Percentiles rank a stretch among this genome's conserved stretches.
Evolutionary conservation across 495 filamentous ascomycete genomes (phyloP).

Genomic region (Talaromyces wortmannii): DNA sequence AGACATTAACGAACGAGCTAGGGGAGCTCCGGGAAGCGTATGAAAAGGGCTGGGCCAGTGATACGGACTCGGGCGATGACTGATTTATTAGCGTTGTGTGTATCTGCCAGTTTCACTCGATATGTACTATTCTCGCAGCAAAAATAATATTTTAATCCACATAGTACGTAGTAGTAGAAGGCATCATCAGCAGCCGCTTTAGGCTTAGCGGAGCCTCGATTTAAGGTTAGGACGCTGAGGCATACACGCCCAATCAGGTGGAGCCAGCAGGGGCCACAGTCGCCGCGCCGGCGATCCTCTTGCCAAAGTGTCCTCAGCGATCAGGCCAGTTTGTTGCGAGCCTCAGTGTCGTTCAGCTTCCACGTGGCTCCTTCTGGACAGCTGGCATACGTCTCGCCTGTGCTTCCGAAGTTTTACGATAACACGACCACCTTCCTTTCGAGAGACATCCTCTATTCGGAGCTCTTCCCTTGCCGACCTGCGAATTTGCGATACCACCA

Average conservation of each 20-base stretch:
- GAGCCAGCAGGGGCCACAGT: not conserved
- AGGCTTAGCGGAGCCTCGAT: not conserved
- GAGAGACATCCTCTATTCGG: not conserved
- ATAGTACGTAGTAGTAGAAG: not conserved
- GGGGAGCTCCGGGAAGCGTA: slow-evolving; percentile 82
- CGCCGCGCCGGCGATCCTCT: not conserved
- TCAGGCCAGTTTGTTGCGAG: slow-evolving; percentile 1
- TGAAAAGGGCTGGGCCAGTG: slow-evolving; percentile 84
- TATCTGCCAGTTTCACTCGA: not conserved
- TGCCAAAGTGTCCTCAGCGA: slow-evolving; percentile 5
- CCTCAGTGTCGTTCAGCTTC: not conserved
- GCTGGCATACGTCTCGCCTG: not conserved
- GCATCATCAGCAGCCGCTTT: not conserved
- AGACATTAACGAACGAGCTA: slow-evolving; percentile 75
- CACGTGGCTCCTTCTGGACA: not conserved
- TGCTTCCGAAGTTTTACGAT: not conserved
- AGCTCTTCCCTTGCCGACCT: not conserved
- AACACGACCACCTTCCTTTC: not conserved
- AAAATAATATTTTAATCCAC: not conserved
- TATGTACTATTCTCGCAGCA: not conserved
- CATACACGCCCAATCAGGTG: not conserved
- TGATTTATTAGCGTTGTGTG: slow-evolving; percentile 14
- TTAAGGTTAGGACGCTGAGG: not conserved
- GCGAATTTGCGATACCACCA: no score
- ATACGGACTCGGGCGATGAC: slow-evolving; percentile 75